phyloP scores from a whole-genome alignment of 2,329 filamentous ascomycete genomes.

The Teratosphaeria viscida region DNA sequence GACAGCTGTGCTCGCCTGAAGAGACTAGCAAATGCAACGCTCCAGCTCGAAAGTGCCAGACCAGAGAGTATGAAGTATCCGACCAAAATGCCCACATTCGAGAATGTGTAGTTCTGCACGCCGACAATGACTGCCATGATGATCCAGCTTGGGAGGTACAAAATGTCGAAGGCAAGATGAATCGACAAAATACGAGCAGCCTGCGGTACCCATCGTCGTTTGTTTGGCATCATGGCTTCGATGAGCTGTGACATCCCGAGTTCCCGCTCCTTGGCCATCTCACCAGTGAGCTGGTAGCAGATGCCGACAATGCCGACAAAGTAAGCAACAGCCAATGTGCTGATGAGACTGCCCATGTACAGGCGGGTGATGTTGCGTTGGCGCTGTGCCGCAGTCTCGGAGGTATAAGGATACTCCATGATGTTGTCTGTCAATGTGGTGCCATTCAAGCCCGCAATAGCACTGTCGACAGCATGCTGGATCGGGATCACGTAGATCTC shows the following conservation, averaged over 20 bases:
- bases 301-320: conserved; percentile 71
- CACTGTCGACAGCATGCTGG: conserved; percentile 65
- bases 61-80: conserved; percentile 66
- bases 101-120: conserved; percentile 40
- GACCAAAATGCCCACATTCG: conserved; percentile 35
- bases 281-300: conserved; percentile 76
- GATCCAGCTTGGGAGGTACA: conserved; percentile 77
- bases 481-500: conserved; percentile 71
- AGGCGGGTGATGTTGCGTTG: conserved; percentile 52
- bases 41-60: conserved; percentile 66
- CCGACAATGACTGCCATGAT: conserved; percentile 63
- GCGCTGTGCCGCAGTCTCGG: conserved; percentile 56
- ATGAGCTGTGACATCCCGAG: conserved; percentile 78
- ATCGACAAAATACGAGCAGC: conserved; percentile 67
- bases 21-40: conserved; percentile 69
- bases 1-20: conserved; percentile 83
- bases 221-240: conserved; percentile 82
- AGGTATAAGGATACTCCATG: conserved; percentile 68
- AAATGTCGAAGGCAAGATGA: conserved; percentile 66
- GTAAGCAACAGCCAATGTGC: conserved; percentile 68
- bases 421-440: conserved; percentile 28
- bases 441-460: conserved; percentile 52
- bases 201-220: conserved; percentile 64
- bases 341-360: conserved; percentile 65
- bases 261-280: conserved; percentile 78